phyloP scores from a whole-genome alignment of 441 rosid genomes.

The Flueggea neowawraea region DNA sequence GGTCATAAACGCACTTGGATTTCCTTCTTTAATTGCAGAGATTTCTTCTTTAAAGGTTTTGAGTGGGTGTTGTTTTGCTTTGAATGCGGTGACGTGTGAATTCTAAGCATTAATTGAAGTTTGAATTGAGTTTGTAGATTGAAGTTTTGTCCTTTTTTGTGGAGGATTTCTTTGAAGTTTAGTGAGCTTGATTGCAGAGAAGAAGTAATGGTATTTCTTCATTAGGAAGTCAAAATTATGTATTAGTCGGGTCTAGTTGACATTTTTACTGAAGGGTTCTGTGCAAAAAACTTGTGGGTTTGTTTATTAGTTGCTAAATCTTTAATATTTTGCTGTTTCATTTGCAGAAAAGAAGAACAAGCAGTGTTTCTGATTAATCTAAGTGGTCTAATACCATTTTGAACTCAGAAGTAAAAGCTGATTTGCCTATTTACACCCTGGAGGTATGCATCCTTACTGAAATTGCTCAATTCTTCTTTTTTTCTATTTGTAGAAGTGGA shows the following conservation, averaged over 20 bases:
- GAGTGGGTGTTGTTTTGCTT: too few relatives aligned
- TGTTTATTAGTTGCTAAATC: too few relatives aligned
- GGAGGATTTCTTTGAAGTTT: conserved; percentile 11
- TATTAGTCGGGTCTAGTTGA: conserved; percentile 10
- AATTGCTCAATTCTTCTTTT: background rate
- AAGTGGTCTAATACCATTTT: too few relatives aligned
- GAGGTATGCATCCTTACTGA: conserved; percentile 15
- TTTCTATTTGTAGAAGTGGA: too few relatives aligned
- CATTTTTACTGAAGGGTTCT: conserved; percentile 6
- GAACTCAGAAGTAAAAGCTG: background rate
- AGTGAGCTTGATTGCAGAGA: conserved; percentile 1
- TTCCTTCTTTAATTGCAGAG: background rate
- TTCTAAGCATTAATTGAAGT: too few relatives aligned
- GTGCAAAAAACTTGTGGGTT: too few relatives aligned
- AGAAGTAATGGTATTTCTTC: conserved; percentile 20
- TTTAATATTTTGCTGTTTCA: too few relatives aligned
- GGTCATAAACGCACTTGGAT: background rate
- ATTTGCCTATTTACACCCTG: background rate
- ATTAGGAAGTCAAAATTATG: conserved; percentile 22
- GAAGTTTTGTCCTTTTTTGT: conserved; percentile 1
- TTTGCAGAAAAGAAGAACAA: too few relatives aligned
- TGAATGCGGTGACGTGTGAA: too few relatives aligned
- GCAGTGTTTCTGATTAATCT: background rate
- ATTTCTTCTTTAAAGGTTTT: too few relatives aligned
- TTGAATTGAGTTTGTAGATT: conserved; percentile 7